Evolutionary conservation across 352 stramenopile species (phyloP).

Genomic region (Pythium utonaiense): DNA sequence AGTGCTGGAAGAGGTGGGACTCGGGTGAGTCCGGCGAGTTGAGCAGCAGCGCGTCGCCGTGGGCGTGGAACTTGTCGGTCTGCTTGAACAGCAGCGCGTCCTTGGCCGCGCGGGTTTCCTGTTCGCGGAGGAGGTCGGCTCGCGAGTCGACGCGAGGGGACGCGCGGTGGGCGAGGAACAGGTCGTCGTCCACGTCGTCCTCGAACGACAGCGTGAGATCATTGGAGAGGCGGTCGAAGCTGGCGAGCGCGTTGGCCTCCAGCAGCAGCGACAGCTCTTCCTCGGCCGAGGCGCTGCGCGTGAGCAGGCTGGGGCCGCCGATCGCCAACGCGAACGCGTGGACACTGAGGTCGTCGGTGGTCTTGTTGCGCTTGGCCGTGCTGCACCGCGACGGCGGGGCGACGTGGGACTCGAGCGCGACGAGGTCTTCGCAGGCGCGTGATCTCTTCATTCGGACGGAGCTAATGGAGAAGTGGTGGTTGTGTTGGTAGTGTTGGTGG

Average conservation of each 20-base stretch:
- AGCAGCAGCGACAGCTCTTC: constrained; percentile 18
- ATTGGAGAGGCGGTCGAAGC: neutral
- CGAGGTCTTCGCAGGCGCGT: constrained; percentile 62
- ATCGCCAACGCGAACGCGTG: constrained; percentile 3
- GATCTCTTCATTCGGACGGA: constrained; percentile 51
- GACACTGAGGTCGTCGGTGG: constrained; percentile 7
- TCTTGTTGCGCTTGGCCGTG: constrained; percentile 24
- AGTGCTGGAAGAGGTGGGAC: constrained; percentile 23
- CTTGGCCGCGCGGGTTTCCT: constrained; percentile 14
- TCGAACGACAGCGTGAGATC: neutral
- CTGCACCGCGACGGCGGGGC: constrained; percentile 1
- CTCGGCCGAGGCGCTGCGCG: constrained; percentile 9
- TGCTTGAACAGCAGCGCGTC: constrained; percentile 21
- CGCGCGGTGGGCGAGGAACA: constrained; percentile 9
- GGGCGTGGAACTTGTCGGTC: constrained; percentile 4
- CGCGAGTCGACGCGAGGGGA: constrained; percentile 12
- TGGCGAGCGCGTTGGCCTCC: constrained; percentile 14
- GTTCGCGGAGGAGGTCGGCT: constrained; percentile 7
- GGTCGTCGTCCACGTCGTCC: constrained; percentile 6
- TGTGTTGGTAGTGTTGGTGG: neutral
- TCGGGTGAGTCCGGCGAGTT: constrained; percentile 39
- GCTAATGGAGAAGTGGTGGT: constrained; percentile 13
- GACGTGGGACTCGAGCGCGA: constrained; percentile 41
- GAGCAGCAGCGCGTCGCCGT: constrained; percentile 27
- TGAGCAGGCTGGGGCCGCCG: constrained; percentile 7